phyloP scores from a whole-genome alignment of 495 filamentous ascomycete genomes.

The Hypoxylon trugodes region DNA sequence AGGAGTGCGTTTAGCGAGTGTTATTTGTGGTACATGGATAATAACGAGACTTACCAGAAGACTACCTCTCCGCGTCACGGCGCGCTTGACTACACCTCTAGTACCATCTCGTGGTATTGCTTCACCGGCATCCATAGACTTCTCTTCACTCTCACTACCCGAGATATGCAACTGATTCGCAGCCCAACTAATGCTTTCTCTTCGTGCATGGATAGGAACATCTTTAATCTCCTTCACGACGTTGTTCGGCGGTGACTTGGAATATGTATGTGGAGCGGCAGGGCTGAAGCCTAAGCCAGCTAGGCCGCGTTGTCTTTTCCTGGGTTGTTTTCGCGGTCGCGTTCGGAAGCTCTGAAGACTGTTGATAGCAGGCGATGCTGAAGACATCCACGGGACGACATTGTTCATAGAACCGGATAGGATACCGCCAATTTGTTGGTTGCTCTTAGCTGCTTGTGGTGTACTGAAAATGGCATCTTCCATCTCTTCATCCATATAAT shows the following conservation, averaged over 20 bases:
- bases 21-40: slow-evolving; percentile 5
- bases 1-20: slow-evolving; percentile 9
- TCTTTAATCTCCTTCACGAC: slow-evolving; percentile 48
- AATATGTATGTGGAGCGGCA: slow-evolving; percentile 36
- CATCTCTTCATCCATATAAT: slow-evolving; percentile 81
- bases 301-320: slow-evolving; percentile 49
- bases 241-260: slow-evolving; percentile 55
- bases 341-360: slow-evolving; percentile 82
- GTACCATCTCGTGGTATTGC: slow-evolving; percentile 53
- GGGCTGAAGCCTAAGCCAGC: slow-evolving; percentile 52
- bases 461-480: slow-evolving; percentile 79
- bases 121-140: slow-evolving; percentile 61
- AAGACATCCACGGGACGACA: slow-evolving; percentile 62
- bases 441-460: slow-evolving; percentile 66
- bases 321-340: slow-evolving; percentile 68
- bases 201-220: slow-evolving; percentile 60
- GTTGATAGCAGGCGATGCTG: slow-evolving; percentile 70
- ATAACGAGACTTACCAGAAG: slow-evolving; percentile 70
- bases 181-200: slow-evolving; percentile 86
- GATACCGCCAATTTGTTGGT: slow-evolving; percentile 35
- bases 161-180: slow-evolving; percentile 88
- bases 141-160: slow-evolving; percentile 81
- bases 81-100: slow-evolving; percentile 67
- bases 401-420: slow-evolving; percentile 45
- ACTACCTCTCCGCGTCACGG: slow-evolving; percentile 87